phyloP scores from a whole-genome alignment of 768 basidiomycete genomes.

The Tylopilus plumbeoviolaceoides region DNA sequence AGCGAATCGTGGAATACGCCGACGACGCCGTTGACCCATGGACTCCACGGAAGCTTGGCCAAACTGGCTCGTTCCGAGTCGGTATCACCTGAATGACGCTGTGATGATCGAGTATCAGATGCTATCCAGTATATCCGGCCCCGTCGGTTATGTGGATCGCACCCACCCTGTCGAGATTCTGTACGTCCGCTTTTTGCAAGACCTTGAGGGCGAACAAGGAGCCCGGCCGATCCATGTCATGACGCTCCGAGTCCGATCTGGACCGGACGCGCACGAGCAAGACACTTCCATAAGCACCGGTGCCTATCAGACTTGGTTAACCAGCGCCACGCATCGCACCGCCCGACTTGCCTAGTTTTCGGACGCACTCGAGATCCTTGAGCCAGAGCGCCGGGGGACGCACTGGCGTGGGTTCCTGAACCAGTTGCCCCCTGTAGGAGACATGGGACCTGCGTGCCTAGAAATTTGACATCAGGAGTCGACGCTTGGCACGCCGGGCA shows the following conservation, averaged over 20 bases:
- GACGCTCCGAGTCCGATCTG: slow-evolving; percentile 19
- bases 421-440: slow-evolving; percentile 10
- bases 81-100: slow-evolving; percentile 30
- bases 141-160: not conserved
- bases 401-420: slow-evolving; percentile 29
- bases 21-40: slow-evolving; percentile 48
- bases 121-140: not conserved
- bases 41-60: slow-evolving; percentile 45
- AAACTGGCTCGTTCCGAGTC: slow-evolving; percentile 43
- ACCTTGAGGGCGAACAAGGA: slow-evolving; percentile 48
- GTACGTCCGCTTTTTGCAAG: slow-evolving; percentile 34
- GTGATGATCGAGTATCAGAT: not conserved
- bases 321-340: not conserved
- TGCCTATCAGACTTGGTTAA: slow-evolving; percentile 29
- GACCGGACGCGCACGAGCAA: slow-evolving; percentile 37
- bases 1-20: slow-evolving; percentile 42
- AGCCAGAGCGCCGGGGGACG: slow-evolving; percentile 37
- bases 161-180: slow-evolving; percentile 30
- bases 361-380: slow-evolving; percentile 40
- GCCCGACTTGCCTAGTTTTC: slow-evolving; percentile 34
- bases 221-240: slow-evolving; percentile 33
- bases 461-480: not conserved
- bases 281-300: slow-evolving; percentile 40
- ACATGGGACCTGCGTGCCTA: slow-evolving; percentile 16
- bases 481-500: not conserved